phyloP scores from a whole-genome alignment of 768 basidiomycete genomes.

The Leccinum boreale region DNA sequence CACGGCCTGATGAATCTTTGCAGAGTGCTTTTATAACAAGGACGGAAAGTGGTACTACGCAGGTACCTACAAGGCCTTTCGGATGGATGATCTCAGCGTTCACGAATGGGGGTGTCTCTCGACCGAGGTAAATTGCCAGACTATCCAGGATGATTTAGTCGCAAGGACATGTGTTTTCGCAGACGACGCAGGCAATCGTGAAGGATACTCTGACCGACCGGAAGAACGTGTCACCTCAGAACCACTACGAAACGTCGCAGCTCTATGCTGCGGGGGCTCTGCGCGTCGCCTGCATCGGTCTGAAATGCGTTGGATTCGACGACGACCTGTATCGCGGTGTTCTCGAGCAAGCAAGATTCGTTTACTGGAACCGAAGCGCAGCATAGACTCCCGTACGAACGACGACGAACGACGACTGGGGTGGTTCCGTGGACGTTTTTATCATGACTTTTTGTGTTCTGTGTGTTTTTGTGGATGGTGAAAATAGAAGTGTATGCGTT shows the following conservation, averaged over 20 bases:
- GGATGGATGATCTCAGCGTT: conserved; percentile 58
- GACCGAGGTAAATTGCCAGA: conserved; percentile 45
- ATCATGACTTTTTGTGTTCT: background rate
- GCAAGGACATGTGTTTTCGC: conserved; percentile 12
- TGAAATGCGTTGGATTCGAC: conserved; percentile 79
- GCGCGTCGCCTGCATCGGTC: conserved; percentile 66
- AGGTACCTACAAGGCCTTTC: conserved; percentile 68
- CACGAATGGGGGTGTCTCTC: conserved; percentile 71
- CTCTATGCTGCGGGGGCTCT: conserved; percentile 72
- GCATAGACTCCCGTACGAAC: conserved; percentile 13
- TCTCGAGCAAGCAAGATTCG: conserved; percentile 54
- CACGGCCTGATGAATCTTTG: background rate
- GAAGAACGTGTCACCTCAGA: conserved; percentile 77
- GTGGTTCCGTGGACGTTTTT: background rate
- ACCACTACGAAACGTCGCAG: conserved; percentile 69
- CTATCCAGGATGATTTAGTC: background rate
- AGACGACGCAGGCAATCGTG: conserved; percentile 66
- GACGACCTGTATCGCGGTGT: conserved; percentile 59
- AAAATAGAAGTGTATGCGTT: background rate
- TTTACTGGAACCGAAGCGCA: conserved; percentile 23
- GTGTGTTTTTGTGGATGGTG: background rate
- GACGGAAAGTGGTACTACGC: conserved; percentile 84
- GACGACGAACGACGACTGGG: background rate
- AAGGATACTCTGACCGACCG: conserved; percentile 69
- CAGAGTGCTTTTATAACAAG: conserved; percentile 81